Conservation (phyloP, 805 yeast genomes). For the Lipomyces japonicus region DNA sequence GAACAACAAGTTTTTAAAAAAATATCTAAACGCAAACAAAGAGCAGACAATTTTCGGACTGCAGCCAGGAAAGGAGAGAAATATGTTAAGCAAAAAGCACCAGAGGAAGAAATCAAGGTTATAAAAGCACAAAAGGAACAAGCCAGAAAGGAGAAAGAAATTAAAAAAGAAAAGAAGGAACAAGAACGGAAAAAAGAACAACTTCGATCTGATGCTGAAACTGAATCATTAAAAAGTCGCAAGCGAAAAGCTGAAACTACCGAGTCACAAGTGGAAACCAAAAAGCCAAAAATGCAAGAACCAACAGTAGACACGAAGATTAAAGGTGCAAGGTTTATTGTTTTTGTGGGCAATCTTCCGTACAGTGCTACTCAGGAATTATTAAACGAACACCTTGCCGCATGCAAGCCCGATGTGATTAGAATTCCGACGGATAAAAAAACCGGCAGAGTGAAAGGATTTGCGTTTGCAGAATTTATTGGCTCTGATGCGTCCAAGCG, state of each 20-base stretch:
- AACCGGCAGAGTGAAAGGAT: conserved; percentile 54
- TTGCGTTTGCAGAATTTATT: conserved; percentile 84
- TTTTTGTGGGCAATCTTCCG: conserved; percentile 90
- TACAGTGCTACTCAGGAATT: conserved; percentile 62
- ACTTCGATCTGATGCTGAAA: too few species aligned
- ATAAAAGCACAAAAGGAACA: conserved; percentile 7
- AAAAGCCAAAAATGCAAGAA: neutral
- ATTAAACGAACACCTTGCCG: conserved; percentile 66
- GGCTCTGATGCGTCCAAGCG: conserved; percentile 65
- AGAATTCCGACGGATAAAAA: conserved; percentile 63
- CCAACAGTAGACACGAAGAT: conserved; percentile 46
- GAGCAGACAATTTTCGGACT: conserved; percentile 28
- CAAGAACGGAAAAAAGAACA: conserved; percentile 8
- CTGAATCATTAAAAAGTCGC: too few species aligned
- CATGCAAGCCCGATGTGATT: conserved; percentile 63
- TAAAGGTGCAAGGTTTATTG: conserved; percentile 68
- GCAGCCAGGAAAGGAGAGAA: conserved; percentile 15
- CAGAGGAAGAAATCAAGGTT: conserved; percentile 6
- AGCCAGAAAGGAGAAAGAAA: conserved; percentile 4
- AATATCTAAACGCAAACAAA: conserved; percentile 34
- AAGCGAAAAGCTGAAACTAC: conserved; percentile 14
- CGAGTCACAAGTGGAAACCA: conserved; percentile 2
- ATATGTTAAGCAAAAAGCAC: neutral
- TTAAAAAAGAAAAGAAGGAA: conserved; percentile 2
- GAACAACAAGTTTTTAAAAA: too few species aligned